Base-by-base conservation (phyloP, 2,329 filamentous ascomycete genomes). In the Periconia sp. region DNA sequence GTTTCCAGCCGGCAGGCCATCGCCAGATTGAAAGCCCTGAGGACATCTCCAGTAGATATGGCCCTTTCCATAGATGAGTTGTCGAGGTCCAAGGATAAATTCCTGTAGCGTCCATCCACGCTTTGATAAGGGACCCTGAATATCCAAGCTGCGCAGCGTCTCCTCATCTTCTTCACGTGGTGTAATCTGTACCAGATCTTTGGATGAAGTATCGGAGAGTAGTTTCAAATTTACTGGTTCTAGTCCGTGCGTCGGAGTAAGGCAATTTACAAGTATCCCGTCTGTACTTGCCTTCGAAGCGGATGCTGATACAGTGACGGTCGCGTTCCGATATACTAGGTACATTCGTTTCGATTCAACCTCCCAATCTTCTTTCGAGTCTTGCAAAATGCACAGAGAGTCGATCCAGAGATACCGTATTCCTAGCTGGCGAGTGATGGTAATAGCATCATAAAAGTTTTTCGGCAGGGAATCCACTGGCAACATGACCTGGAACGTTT, bases 41-140 rank as follows among this genome's bases (percentile, higher is more conserved):
- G 31, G 31, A 41, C 68, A 69, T 45, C 70, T 66, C 46, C 58
- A 71, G 42, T 70, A 71, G 1, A 57, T 59, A 40, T 71, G 67
- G 9, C 47, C 52, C 3, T 62, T 46, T 0, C n/a, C 63, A 61
- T 40, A 69, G 70, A 53, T 64, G 62, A n/a, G 70, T 64, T 1
- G 61, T 66, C 67, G 50, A 3, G 58, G 60, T 13, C 67, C 59
- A 1, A 71, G 44, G 1, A 59, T 65, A 13, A 58, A 55, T 43
- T 71, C 68, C 45, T 71, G 66, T 1, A 67, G 49, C 1, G 70
- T 64, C 68, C 66, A 71, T 0, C 56, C 68, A 1, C 68, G 56
- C 8, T 64, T 69, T 1, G 68, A 50, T 0, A 40, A 19, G 1
- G 53, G 60, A 7, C 54, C 18, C 8, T 61, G 46, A 0, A 71